Conservation (phyloP, 2,329 filamentous ascomycete genomes). For the Alternaria viburni region DNA sequence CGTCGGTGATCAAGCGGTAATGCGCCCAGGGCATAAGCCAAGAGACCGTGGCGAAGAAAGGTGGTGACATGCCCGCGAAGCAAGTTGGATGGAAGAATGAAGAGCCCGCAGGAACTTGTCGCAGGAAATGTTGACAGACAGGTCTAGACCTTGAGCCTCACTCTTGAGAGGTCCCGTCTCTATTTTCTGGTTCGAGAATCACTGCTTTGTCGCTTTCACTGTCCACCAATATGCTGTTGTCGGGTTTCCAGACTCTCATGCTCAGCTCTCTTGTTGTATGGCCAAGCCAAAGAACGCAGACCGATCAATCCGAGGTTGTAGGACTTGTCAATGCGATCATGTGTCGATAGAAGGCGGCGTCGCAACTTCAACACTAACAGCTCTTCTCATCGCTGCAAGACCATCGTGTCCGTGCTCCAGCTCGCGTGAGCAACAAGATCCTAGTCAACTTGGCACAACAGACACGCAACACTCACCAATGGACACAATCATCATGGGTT, state of each 20-base stretch:
- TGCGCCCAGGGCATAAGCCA: slow-evolving; percentile 26
- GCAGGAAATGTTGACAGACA: slow-evolving; percentile 38
- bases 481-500: slow-evolving; percentile 22
- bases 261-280: slow-evolving; percentile 3
- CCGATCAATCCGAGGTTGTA: slow-evolving; percentile 7
- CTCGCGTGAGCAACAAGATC: slow-evolving; percentile 18
- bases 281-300: slow-evolving; percentile 23
- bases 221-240: slow-evolving; percentile 13
- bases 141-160: slow-evolving; percentile 51
- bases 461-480: slow-evolving; percentile 18
- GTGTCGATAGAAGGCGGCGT: slow-evolving; percentile 24
- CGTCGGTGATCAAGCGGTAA: neutral
- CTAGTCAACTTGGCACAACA: slow-evolving; percentile 38
- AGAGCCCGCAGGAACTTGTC: slow-evolving; percentile 13
- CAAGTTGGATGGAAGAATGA: slow-evolving; percentile 7
- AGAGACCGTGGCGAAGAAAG: slow-evolving; percentile 21
- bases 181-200: slow-evolving; percentile 17
- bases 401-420: slow-evolving; percentile 21
- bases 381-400: slow-evolving; percentile 13
- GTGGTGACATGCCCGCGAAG: slow-evolving; percentile 17
- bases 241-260: slow-evolving; percentile 17
- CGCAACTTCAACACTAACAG: neutral
- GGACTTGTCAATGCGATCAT: slow-evolving; percentile 14
- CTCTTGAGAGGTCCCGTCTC: slow-evolving; percentile 48
- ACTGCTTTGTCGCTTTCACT: slow-evolving; percentile 4